These are phyloP conservation scores for Rubus idaeus DNA, from an alignment of 306 rosid genomes.

Conservation along the genomic window DNA sequence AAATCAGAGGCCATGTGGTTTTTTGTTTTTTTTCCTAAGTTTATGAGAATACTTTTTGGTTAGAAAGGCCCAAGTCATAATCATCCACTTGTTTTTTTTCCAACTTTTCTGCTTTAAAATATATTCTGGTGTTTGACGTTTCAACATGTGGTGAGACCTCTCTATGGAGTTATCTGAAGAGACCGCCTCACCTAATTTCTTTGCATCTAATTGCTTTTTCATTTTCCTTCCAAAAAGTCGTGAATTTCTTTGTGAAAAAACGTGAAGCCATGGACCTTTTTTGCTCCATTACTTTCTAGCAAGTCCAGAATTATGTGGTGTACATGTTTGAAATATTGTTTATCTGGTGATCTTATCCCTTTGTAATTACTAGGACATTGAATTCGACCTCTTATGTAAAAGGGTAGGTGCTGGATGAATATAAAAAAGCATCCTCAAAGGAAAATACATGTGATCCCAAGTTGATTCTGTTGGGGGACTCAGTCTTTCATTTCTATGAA, in stretches of 20 bases:
- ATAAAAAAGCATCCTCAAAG: not conserved
- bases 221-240: slow-evolving; percentile 17
- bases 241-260: slow-evolving; percentile 16
- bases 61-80: slow-evolving; percentile 11
- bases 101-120: slow-evolving; percentile 11
- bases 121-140: slow-evolving; percentile 19
- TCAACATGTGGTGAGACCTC: slow-evolving; percentile 28
- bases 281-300: not conserved
- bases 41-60: not conserved
- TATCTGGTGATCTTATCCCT: slow-evolving; percentile 2
- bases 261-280: slow-evolving; percentile 24
- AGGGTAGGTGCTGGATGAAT: not conserved
- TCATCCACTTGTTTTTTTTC: slow-evolving; percentile 11
- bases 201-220: slow-evolving; percentile 15
- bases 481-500: not conserved
- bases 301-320: not conserved
- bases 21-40: not conserved
- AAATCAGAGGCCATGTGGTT: slow-evolving; percentile 7
- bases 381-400: slow-evolving; percentile 18
- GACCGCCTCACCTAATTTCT: slow-evolving; percentile 11
- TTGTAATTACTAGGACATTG: slow-evolving; percentile 21
- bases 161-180: slow-evolving; percentile 20
- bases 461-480: not conserved
- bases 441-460: slow-evolving; percentile 8
- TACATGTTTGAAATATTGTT: not conserved